Evolutionary conservation across 257 asterid genomes (phyloP), one percentile per base, ranked within the genome.

Genomic region (Henckelia pumila): DNA sequence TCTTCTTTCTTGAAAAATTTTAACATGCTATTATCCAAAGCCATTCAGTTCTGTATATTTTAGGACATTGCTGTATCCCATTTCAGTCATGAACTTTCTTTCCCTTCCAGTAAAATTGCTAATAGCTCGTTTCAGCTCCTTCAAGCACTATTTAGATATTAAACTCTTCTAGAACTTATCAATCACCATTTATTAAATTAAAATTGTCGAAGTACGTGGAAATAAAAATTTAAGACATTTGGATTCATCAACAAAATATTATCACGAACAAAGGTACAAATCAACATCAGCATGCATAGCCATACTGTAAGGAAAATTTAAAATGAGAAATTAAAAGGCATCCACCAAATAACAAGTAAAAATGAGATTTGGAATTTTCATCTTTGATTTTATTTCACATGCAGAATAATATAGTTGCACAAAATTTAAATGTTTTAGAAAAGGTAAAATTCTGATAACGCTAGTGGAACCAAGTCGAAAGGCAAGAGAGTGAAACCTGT

Each of bases 401-500:
- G 44, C 25, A 56, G 59, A 24, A 64, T 11, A 24, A 23, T 35
- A 47, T 58, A 32, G 47, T 33, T 20, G 21, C 20, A 59, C 24
- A 64, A 40, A 49, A 25, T 56, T 47, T 10, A 11, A 60, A 69
- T 32, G 62, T 22, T 44, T 63, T 23, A 64, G 9, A 61, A 26
- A 70, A 62, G 55, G 24, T 61, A 24, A 22, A 35, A 58, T 24
- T 44, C 26, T 22, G 20, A 61, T 24, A 66, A n/a, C 17, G 16
- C 58, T 53, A 70, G 37, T 30, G 68, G 47, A 56, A 24, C 4
- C 44, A 16, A 19, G 32, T 69, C 25, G 49, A 62, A 44, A 61
- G 66, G 40, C 59, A 29, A 23, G 26, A 50, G 37, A 59, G 50
- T 4, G 35, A 40, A 72, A 93, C 98, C 97, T 88, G 96, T 60